These are phyloP conservation scores for Diplodia sapinea DNA, from an alignment of 2,329 filamentous ascomycete species.

Conservation along the genomic window DNA sequence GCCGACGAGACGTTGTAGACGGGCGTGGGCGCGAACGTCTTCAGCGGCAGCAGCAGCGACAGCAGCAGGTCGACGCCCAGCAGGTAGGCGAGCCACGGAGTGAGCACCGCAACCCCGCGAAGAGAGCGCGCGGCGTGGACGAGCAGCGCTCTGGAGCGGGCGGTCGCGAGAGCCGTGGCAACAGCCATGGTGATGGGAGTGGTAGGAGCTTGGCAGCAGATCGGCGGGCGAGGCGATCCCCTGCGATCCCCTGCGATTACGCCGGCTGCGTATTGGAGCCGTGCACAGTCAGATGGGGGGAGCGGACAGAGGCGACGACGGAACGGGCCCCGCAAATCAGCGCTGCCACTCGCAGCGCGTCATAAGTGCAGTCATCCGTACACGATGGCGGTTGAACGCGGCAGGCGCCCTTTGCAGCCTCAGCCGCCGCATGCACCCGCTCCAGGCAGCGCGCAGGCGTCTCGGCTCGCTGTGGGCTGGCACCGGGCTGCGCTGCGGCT, in stretches of 20 bases:
- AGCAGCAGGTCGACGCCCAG: slow-evolving; percentile 57
- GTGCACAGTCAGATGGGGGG: no score
- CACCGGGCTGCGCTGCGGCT: no score
- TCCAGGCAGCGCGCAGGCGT: background rate
- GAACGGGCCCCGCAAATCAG: no score
- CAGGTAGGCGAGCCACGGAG: slow-evolving; percentile 62
- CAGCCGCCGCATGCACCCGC: background rate
- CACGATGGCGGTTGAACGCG: no score
- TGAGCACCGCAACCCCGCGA: slow-evolving; percentile 52
- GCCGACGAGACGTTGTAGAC: slow-evolving; percentile 62
- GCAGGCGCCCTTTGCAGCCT: background rate
- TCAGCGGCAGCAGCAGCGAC: slow-evolving; percentile 44
- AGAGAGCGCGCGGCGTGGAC: slow-evolving; percentile 40
- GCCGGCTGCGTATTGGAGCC: no score
- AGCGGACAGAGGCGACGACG: no score
- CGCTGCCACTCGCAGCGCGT: no score
- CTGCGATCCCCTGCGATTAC: no score
- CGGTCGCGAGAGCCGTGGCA: background rate
- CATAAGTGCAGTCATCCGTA: no score
- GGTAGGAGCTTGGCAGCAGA: background rate
- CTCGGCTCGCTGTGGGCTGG: background rate
- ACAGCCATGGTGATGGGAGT: background rate
- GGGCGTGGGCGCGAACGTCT: slow-evolving; percentile 50
- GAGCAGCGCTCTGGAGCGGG: background rate
- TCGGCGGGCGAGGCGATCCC: no score